Base-by-base conservation (phyloP, 2,329 filamentous ascomycete genomes). In the Fonsecaea pedrosoi region DNA sequence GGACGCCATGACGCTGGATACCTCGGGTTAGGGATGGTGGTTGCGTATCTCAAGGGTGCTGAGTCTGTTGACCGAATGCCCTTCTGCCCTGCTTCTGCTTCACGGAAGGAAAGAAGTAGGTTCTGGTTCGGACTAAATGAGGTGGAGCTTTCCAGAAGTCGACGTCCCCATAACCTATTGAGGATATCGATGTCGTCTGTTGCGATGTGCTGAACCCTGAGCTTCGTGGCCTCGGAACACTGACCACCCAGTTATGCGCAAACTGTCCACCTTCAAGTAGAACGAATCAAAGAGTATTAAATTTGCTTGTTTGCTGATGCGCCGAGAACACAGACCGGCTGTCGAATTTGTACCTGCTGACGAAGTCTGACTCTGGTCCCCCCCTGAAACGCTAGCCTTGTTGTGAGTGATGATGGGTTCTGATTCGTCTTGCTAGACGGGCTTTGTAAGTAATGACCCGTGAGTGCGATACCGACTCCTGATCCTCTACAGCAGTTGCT, bases 1-100 rank as follows among this genome's bases (percentile, higher is more conserved):
- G 30, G 40, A 59, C 12, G 66, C 9, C 67, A 63, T 64, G 42
- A n/a, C 32, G 35, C 4, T 25, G 25, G 38, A 8, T 18, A 5
- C 25, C 25, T 25, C 1, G 21, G 25, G 25, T 1, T 12, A 35
- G 18, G 9, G 18, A 12, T 50, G 45, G 45, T 25, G 40, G n/a
- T 50, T n/a, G 6, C 10, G 5, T 42, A 42, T n/a, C 40, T n/a
- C 5, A n/a, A 5, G 18, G 13, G 7, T 12, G 3, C 35, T 37
- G 35, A 37, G 7, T 37, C 35, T 3, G 2, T 37, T 37, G 35
- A 12, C 35, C 10, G 35, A 37, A 37, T 37, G 35, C 3, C 35
- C 10, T 37, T 12, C 10, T 12, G 35, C 10, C 35, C 25, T 25
- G 35, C 10, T 12, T 8, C 35, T 8, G 35, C 35, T 12, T 37